These are phyloP conservation scores for Hypoxylon subgilvum DNA, from an alignment of 495 filamentous ascomycete genomes.

Conservation along the genomic window DNA sequence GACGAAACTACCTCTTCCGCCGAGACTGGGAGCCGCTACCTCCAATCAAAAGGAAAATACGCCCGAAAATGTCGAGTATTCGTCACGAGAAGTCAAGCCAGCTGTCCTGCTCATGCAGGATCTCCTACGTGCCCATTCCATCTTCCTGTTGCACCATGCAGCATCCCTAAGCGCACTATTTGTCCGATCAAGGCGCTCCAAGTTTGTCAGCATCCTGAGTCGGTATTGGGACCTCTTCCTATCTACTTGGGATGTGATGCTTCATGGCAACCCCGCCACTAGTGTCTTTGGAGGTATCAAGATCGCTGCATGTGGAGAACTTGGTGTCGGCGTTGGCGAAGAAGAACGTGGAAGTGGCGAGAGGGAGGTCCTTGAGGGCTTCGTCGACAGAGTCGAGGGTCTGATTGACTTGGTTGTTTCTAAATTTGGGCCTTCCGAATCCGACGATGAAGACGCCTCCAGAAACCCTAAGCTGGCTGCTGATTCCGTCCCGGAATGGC, in stretches of 20 bases:
- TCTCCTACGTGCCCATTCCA: conserved; percentile 77
- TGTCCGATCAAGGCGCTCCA: conserved; percentile 55
- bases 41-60: conserved; percentile 24
- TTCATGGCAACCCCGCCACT: conserved; percentile 85
- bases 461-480: conserved; percentile 20
- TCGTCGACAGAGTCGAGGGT: conserved; percentile 70
- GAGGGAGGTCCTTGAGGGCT: conserved; percentile 86
- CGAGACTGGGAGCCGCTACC: conserved; percentile 37
- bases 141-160: conserved; percentile 88
- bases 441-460: conserved; percentile 4
- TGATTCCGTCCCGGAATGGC: conserved; percentile 58
- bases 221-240: conserved; percentile 85
- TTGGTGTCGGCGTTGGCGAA: conserved; percentile 91
- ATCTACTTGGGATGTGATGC: conserved; percentile 83
- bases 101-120: conserved; percentile 78
- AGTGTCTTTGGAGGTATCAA: conserved; percentile 84
- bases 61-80: conserved; percentile 69
- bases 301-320: conserved; percentile 86
- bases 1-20: conserved; percentile 62
- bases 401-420: conserved; percentile 85
- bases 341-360: conserved; percentile 93
- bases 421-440: conserved; percentile 70
- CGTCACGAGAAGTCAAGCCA: conserved; percentile 86
- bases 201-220: conserved; percentile 65
- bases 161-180: conserved; percentile 70